These are phyloP conservation scores for Penicillium salamii DNA, from an alignment of 495 filamentous ascomycete genomes.

Conservation along the genomic window DNA sequence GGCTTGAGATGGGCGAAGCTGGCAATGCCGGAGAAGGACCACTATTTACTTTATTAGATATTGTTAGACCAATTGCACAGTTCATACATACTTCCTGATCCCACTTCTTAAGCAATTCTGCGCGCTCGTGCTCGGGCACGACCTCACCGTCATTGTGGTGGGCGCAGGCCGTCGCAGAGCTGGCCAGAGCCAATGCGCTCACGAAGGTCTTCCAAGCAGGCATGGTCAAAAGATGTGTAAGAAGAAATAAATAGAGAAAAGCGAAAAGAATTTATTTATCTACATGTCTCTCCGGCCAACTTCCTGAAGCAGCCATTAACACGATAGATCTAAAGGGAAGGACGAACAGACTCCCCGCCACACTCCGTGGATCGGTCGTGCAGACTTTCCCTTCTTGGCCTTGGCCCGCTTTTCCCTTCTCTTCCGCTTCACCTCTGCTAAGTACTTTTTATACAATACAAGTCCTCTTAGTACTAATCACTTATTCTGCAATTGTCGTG, in stretches of 20 bases:
- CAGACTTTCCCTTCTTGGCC: constrained; percentile 47
- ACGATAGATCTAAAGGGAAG: constrained; percentile 27
- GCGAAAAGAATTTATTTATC: constrained; percentile 13
- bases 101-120: constrained; percentile 52
- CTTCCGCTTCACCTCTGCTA: constrained; percentile 9
- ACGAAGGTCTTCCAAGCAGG: constrained; percentile 27
- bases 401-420: constrained; percentile 9
- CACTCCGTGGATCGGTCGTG: constrained; percentile 29
- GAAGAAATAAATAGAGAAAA: constrained; percentile 13
- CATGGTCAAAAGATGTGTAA: constrained; percentile 12
- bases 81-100: constrained; percentile 43
- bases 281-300: constrained; percentile 16
- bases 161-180: constrained; percentile 33
- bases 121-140: constrained; percentile 39
- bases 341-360: constrained; percentile 23
- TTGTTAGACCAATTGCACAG: not conserved
- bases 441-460: constrained; percentile 1
- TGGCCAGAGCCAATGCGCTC: constrained; percentile 37
- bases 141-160: constrained; percentile 40
- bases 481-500: not conserved
- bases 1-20: constrained; percentile 78
- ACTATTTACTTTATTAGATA: constrained; percentile 41
- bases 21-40: constrained; percentile 73
- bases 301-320: constrained; percentile 18
- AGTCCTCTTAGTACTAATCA: too few relatives aligned